phyloP scores from a whole-genome alignment of 257 asterid genomes.

The Lavandula angustifolia region DNA sequence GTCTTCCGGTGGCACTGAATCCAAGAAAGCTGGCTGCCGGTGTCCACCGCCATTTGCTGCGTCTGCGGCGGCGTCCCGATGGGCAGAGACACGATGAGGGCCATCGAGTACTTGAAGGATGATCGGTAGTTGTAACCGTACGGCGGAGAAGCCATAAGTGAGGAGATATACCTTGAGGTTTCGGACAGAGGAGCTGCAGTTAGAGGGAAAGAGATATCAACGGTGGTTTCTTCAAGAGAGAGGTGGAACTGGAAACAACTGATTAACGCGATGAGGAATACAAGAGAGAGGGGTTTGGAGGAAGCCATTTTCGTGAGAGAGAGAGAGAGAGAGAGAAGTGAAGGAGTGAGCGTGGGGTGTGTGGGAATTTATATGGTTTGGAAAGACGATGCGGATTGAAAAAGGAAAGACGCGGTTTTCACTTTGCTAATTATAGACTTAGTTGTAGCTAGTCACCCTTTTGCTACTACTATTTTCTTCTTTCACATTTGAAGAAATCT shows the following conservation, averaged over 20 bases:
- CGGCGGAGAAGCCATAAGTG: constrained; percentile 29
- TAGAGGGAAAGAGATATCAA: constrained; percentile 56
- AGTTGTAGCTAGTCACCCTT: constrained; percentile 43
- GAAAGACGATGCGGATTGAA: constrained; percentile 30
- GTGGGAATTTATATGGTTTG: constrained; percentile 43
- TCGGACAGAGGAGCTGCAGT: constrained; percentile 45
- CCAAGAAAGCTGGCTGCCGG: constrained; percentile 96
- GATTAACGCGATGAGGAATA: constrained; percentile 28
- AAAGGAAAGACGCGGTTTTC: constrained; percentile 52
- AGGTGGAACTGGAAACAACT: constrained; percentile 29
- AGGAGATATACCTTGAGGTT: constrained; percentile 38
- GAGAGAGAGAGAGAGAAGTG: not conserved
- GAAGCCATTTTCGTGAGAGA: constrained; percentile 41
- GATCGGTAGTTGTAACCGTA: constrained; percentile 46
- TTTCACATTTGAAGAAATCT: too few species aligned
- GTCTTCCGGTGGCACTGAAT: constrained; percentile 64
- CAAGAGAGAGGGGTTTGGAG: constrained; percentile 9
- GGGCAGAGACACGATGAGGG: constrained; percentile 72
- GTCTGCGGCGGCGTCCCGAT: constrained; percentile 91
- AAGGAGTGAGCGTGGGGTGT: constrained; percentile 15
- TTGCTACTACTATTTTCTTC: too few species aligned
- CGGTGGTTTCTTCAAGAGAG: constrained; percentile 29
- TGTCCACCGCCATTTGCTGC: constrained; percentile 81
- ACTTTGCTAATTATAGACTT: constrained; percentile 24
- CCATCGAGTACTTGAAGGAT: constrained; percentile 71